These are phyloP conservation scores for thale cress (Arabidopsis thaliana) DNA, from an alignment of 345 rosid genomes.

Conservation along the genomic window DNA sequence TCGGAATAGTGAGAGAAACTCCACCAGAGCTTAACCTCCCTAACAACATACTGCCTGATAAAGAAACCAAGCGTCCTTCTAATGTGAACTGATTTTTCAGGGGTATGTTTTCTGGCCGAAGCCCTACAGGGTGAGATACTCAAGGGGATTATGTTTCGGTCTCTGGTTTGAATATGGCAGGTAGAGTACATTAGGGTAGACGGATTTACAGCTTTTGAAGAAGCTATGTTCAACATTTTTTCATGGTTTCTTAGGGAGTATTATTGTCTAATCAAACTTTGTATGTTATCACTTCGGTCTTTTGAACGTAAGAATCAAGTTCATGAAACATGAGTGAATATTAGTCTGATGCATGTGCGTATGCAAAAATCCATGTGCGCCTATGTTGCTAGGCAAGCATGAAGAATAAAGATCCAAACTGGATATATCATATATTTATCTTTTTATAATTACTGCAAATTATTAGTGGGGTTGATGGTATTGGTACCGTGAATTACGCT, in stretches of 20 bases:
- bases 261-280: constrained; percentile 22
- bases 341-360: constrained; percentile 30
- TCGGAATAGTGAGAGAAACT: constrained; percentile 80
- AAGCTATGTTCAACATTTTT: constrained; percentile 24
- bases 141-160: constrained; percentile 23
- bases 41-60: constrained; percentile 60
- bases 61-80: constrained; percentile 57
- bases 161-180: constrained; percentile 35
- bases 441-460: constrained; percentile 33
- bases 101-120: constrained; percentile 29
- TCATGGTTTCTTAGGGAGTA: constrained; percentile 26
- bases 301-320: constrained; percentile 20
- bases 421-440: background rate
- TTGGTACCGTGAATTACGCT: constrained; percentile 44
- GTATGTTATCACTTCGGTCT: constrained; percentile 22
- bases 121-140: constrained; percentile 16
- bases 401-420: constrained; percentile 33
- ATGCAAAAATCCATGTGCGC: constrained; percentile 37
- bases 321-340: constrained; percentile 25
- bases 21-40: constrained; percentile 85
- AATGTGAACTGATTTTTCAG: constrained; percentile 51
- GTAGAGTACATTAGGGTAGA: constrained; percentile 34
- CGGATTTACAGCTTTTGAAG: constrained; percentile 18
- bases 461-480: constrained; percentile 40
- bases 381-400: constrained; percentile 35